Evolutionary conservation across 2,329 filamentous ascomycete species (phyloP), one percentile per base, ranked within the genome.

Genomic region (Colletotrichum siamense): DNA sequence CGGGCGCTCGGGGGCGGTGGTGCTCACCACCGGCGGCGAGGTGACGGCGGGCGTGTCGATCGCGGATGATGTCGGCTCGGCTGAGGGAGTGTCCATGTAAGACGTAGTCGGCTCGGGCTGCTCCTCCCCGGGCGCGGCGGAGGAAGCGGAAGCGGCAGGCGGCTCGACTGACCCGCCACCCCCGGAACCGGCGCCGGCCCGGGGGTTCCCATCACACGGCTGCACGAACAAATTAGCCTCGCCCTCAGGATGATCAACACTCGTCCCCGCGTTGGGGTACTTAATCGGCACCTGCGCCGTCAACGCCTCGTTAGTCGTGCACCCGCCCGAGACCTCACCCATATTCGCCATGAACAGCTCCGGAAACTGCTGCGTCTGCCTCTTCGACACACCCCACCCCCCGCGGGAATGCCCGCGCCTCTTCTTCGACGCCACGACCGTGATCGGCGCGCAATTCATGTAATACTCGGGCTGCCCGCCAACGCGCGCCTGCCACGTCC

Each of bases 361-460:
- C 3, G 73, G 73, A 12, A 73, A 73, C 34, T 49, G 69, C 32
- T 49, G 70, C 16, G 44, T 70, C 34, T 49, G 73, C n/a, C 32
- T 18, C 57, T 64, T 28, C 16, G 57, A 59, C 63, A 10, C 10
- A 3, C 73, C 30, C 34, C 70, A 57, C 9, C 55, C 73, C 5
- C 3, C 63, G 7, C 55, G 4, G n/a, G 26, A 16, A 52, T 52
- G 44, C 13, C 18, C 70, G 18, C 57, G 44, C 57, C 61, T 73
- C 63, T 57, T 68, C 28, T 73, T 73, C 8, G 32, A 28, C n/a
- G 44, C 36, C 32, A 24, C 57, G 44, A 76, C 57, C 18, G 70
- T 76, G 64, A 73, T 73, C 18, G 73, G 73, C 16, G 73, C 73
- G 59, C 73, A 76, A 15, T 76, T 76, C 73, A 76, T 76, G 59